phyloP scores from a whole-genome alignment of 768 basidiomycete genomes.

The Calocybe cyanea region DNA sequence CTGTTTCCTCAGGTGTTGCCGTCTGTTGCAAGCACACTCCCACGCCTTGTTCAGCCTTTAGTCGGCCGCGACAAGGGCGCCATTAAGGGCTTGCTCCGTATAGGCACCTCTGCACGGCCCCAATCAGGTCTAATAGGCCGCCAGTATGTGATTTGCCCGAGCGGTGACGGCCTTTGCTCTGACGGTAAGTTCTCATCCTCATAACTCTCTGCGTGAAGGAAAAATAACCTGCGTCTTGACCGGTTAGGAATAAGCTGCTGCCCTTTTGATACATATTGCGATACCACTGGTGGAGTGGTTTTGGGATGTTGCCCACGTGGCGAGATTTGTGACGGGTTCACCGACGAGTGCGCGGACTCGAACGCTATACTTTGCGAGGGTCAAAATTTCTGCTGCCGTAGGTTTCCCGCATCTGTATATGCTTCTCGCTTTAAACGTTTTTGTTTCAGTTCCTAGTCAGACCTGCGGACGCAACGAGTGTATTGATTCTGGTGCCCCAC shows the following conservation, averaged over 20 bases:
- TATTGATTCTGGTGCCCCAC: constrained; percentile 1
- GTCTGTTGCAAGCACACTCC: not conserved
- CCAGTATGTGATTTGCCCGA: constrained; percentile 2
- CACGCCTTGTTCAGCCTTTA: constrained; percentile 1
- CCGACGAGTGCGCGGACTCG: constrained; percentile 11
- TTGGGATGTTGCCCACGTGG: constrained; percentile 20
- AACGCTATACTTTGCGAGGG: constrained; percentile 14
- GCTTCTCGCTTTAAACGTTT: not conserved
- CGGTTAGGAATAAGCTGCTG: constrained; percentile 18
- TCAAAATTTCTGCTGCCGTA: constrained; percentile 22
- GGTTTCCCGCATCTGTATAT: not conserved
- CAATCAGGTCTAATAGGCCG: constrained; percentile 1
- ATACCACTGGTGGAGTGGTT: constrained; percentile 16
- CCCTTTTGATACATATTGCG: constrained; percentile 20
- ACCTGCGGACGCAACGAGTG: constrained; percentile 3
- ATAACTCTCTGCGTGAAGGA: too few relatives aligned
- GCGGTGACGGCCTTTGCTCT: constrained; percentile 9
- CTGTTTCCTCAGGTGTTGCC: constrained; percentile 1
- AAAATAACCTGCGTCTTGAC: too few relatives aligned
- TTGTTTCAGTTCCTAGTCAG: constrained; percentile 14
- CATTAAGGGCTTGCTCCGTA: constrained; percentile 10
- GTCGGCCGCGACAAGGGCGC: not conserved
- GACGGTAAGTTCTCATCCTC: constrained; percentile 7
- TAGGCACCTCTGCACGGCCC: not conserved
- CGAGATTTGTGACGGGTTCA: constrained; percentile 15